Percentiles rank a stretch among this genome's conserved stretches.
Conservation (phyloP, 1,284 basidiomycete species). For the Ustilago tritici region DNA sequence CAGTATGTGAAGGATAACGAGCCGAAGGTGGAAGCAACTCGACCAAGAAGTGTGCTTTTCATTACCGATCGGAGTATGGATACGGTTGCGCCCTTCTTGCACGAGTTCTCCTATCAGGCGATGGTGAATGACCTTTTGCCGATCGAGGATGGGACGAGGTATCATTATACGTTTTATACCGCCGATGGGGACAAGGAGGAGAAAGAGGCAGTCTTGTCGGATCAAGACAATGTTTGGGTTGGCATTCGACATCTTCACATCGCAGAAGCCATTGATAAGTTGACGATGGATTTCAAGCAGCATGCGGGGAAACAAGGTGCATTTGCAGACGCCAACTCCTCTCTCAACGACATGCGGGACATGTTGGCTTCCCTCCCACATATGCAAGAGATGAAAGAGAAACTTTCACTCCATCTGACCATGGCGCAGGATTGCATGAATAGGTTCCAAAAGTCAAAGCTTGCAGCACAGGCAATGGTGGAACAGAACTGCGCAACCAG, state of each 20-base stretch:
- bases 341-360: slow-evolving; percentile 97
- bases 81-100: slow-evolving; percentile 86
- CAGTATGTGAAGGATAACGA: slow-evolving; percentile 54
- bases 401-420: slow-evolving; percentile 94
- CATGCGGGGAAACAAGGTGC: slow-evolving; percentile 93
- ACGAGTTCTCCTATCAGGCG: slow-evolving; percentile 99
- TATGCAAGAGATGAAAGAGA: slow-evolving; percentile 94
- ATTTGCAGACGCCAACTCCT: slow-evolving; percentile 78
- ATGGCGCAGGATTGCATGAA: slow-evolving; percentile 99
- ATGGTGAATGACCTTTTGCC: slow-evolving; percentile 95
- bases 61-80: slow-evolving; percentile 98
- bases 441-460: slow-evolving; percentile 87
- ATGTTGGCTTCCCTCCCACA: slow-evolving; percentile 96
- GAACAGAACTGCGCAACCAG: slow-evolving; percentile 77
- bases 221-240: slow-evolving; percentile 90
- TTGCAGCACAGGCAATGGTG: slow-evolving; percentile 87
- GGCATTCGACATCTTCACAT: slow-evolving; percentile 96
- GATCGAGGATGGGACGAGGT: slow-evolving; percentile 82
- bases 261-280: slow-evolving; percentile 95
- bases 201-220: slow-evolving; percentile 84
- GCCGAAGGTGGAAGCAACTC: slow-evolving; percentile 76
- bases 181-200: slow-evolving; percentile 81
- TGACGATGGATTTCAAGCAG: slow-evolving; percentile 93
- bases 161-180: slow-evolving; percentile 76
- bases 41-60: slow-evolving; percentile 85